A percentile compares a stretch with the other conserved stretches of the same genome.
phyloP scores from a whole-genome alignment of 2,329 filamentous ascomycete genomes.

The Sphaerostilbella broomeana region DNA sequence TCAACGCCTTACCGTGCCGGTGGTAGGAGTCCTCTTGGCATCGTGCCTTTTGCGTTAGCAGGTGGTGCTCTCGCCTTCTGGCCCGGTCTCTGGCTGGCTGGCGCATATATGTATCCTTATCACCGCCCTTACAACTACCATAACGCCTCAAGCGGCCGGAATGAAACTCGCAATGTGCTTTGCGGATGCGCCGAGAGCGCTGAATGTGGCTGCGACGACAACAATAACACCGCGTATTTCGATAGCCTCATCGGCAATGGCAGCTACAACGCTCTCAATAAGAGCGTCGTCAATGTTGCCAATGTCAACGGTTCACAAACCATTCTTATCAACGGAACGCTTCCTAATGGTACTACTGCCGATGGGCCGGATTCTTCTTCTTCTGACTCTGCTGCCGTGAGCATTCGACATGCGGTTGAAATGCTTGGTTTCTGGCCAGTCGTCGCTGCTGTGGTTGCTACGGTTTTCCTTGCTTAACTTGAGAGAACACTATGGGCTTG shows the following conservation, averaged over 20 bases:
- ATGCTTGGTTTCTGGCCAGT: conserved; percentile 46
- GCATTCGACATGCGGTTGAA: conserved; percentile 29
- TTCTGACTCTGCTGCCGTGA: conserved; percentile 27
- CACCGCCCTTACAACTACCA: conserved; percentile 38
- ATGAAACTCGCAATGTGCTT: conserved; percentile 31
- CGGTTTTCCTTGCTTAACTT: conserved; percentile 39
- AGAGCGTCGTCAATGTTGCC: conserved; percentile 54
- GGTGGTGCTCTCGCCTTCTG: conserved; percentile 49
- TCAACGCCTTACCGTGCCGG: conserved; percentile 54
- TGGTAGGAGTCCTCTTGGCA: conserved; percentile 35
- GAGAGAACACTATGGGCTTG: too few relatives aligned
- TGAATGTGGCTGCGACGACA: conserved; percentile 63
- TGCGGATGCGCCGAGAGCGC: conserved; percentile 45
- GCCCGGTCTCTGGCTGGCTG: conserved; percentile 59
- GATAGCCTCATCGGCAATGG: conserved; percentile 59
- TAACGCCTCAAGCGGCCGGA: conserved; percentile 41
- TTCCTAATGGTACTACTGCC: conserved; percentile 59
- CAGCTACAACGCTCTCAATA: conserved; percentile 52
- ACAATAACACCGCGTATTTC: conserved; percentile 52
- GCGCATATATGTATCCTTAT: conserved; percentile 53
- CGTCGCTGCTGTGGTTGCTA: conserved; percentile 36
- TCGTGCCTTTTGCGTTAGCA: conserved; percentile 46
- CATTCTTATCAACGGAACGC: conserved; percentile 68
- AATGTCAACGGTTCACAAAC: conserved; percentile 36
- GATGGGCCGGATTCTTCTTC: conserved; percentile 26